Base-by-base conservation (phyloP, 768 basidiomycete genomes). In the Gymnopilus dilepis region DNA sequence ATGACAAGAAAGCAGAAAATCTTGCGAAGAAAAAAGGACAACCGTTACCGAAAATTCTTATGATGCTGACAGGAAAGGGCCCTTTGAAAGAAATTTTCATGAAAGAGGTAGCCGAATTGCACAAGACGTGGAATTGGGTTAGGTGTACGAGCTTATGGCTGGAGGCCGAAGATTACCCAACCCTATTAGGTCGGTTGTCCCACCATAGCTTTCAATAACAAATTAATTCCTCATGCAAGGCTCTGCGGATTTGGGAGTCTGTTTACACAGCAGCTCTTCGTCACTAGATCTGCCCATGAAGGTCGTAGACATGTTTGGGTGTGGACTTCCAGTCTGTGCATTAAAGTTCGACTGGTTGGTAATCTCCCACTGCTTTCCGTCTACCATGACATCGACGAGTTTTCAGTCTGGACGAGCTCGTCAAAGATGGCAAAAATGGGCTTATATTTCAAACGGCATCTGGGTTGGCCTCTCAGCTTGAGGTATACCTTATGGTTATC, bases 221-320 rank as follows among this genome's bases (percentile, higher is more conserved):
- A 12, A 30, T 21, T 7, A 3, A 21, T 4, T 42, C n/a, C 19
- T 54, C 2, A 41, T 33, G 13, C 24, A 8, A 94, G 94, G 95
- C 31, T 90, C 93, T 3, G 94, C 95, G 9, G 95, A 99, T 74
- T 68, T 99, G 40, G 97, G 97, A 2, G 84, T 99, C 59, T 95
- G 88, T 62, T 76, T 99, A 52, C 97, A 99, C 76, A 86, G 87
- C 5, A 96, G 94, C 73, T 94, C 94, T 0, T 96, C 94, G 2
- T 91, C 85, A 1, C 77, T 95, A 59, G 97, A 99, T 75, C 78
- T 99, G 57, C 97, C 97, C 2, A 99, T 99, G 97, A 99, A 99
- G 74, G 88, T 99, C 4, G 95, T 99, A 6, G 97, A 99, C 73
- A 98, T 99, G 97, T 98, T 99, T 77, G 97, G 97, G 4, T 98